Percentiles rank a stretch among this genome's conserved stretches.
These are phyloP conservation scores for Clarireedia paspali DNA, from an alignment of 2,329 filamentous ascomycete species.

Conservation along the genomic window DNA sequence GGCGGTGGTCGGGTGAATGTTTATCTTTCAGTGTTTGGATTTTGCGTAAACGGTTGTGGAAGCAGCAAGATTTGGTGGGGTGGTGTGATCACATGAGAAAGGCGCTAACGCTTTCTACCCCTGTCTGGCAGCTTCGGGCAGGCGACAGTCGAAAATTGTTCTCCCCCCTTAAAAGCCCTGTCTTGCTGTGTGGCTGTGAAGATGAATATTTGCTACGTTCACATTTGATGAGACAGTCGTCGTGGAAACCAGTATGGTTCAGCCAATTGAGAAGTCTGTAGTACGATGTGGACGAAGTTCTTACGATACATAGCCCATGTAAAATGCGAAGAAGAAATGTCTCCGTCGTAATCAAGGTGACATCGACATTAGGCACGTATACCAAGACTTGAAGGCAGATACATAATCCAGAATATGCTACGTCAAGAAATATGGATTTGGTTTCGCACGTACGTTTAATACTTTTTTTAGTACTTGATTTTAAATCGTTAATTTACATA, in stretches of 20 bases:
- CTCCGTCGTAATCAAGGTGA: too few relatives aligned
- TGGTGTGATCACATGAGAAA: slow-evolving; percentile 12
- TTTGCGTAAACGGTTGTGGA: slow-evolving; percentile 9
- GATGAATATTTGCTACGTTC: too few relatives aligned
- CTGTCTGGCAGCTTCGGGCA: not conserved
- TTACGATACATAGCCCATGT: too few relatives aligned
- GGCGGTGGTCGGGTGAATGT: slow-evolving; percentile 10
- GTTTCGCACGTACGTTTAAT: not conserved
- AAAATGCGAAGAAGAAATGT: too few relatives aligned
- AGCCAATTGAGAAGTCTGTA: too few relatives aligned
- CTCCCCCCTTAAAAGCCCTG: not conserved
- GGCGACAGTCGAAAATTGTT: not conserved
- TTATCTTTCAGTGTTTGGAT: slow-evolving; percentile 12
- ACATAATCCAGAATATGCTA: not conserved
- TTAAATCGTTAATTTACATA: slow-evolving; percentile 23
- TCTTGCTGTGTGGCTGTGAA: too few relatives aligned
- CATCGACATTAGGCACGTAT: too few relatives aligned
- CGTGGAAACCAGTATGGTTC: too few relatives aligned
- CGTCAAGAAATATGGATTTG: not conserved
- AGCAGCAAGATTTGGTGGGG: slow-evolving; percentile 12
- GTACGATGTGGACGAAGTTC: too few relatives aligned
- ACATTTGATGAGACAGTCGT: too few relatives aligned
- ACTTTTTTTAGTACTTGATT: slow-evolving; percentile 3
- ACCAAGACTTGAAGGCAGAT: not conserved
- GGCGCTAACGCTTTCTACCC: slow-evolving; percentile 2